A percentile compares a stretch with the other conserved stretches of the same genome.
These are phyloP conservation scores for Cyberlindnera suaveolens DNA, from an alignment of 805 yeast genomes.

Conservation along the genomic window DNA sequence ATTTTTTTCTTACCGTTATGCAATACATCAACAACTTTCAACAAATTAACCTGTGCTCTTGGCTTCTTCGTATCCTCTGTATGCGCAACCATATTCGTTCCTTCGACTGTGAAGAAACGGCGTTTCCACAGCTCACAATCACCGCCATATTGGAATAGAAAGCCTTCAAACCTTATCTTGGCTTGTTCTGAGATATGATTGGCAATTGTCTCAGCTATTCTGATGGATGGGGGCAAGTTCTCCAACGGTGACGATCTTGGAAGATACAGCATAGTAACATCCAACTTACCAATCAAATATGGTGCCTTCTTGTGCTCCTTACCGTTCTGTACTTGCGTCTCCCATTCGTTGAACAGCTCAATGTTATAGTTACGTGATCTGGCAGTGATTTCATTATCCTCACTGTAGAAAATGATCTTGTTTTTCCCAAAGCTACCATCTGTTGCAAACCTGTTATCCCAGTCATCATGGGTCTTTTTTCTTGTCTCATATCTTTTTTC, in stretches of 20 bases:
- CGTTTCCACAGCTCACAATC: constrained; percentile 70
- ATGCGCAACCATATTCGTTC: constrained; percentile 68
- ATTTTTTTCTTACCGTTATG: constrained; percentile 27
- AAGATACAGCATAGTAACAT: constrained; percentile 61
- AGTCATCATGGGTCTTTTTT: constrained; percentile 44
- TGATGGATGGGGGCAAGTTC: constrained; percentile 64
- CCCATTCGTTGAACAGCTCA: constrained; percentile 83
- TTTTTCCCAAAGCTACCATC: constrained; percentile 90
- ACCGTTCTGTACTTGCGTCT: constrained; percentile 28
- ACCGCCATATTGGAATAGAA: constrained; percentile 85
- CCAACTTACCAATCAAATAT: constrained; percentile 57
- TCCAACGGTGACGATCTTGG: constrained; percentile 59
- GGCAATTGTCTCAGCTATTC: constrained; percentile 40
- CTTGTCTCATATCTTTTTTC: constrained; percentile 44
- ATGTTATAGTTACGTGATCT: constrained; percentile 44
- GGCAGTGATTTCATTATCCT: constrained; percentile 51
- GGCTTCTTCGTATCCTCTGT: constrained; percentile 64
- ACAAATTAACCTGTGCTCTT: constrained; percentile 68
- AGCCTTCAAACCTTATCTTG: constrained; percentile 49
- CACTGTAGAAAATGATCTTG: constrained; percentile 55
- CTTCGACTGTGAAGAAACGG: constrained; percentile 68
- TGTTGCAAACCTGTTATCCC: constrained; percentile 62
- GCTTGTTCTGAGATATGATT: constrained; percentile 31
- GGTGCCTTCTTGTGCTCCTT: constrained; percentile 37
- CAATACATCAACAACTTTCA: constrained; percentile 45